Evolutionary conservation across 2,329 filamentous ascomycete genomes (phyloP).

Genomic region (Aurifilum marmelostoma): DNA sequence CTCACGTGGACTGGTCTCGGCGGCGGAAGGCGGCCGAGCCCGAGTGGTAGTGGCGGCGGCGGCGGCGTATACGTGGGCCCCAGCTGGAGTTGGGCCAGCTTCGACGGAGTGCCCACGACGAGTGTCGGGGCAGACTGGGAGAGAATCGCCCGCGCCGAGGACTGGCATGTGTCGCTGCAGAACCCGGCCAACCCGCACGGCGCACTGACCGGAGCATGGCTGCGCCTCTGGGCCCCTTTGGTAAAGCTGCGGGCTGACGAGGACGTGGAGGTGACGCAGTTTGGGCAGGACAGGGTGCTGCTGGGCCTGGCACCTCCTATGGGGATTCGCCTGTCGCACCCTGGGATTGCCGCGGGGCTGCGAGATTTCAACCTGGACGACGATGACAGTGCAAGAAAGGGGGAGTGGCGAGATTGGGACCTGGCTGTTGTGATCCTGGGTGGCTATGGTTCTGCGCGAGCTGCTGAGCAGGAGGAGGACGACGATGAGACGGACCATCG

Average conservation of each 20-base stretch:
- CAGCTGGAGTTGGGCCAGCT: constrained; percentile 33
- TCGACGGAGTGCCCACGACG: constrained; percentile 18
- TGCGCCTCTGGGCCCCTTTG: background rate
- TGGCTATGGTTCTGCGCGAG: background rate
- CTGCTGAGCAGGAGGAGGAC: background rate
- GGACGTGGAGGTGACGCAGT: background rate
- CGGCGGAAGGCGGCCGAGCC: background rate
- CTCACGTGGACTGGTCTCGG: constrained; percentile 24
- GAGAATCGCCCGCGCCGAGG: background rate
- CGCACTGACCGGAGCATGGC: background rate
- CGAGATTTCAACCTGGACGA: background rate
- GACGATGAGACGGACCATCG: too few species aligned
- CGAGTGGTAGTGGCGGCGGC: background rate
- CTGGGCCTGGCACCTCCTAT: background rate
- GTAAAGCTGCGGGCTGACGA: background rate
- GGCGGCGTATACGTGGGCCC: constrained; percentile 27
- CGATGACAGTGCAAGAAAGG: background rate
- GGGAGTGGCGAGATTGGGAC: background rate
- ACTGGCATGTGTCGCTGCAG: background rate
- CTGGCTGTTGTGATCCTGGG: background rate
- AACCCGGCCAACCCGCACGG: background rate
- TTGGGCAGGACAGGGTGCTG: background rate
- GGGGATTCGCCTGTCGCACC: background rate
- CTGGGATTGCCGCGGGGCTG: background rate
- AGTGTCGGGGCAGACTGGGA: background rate